A percentile compares a stretch with the other conserved stretches of the same genome.
phyloP scores from a whole-genome alignment of 1,139 yeast species.

The Lodderomyces jiufengensis region DNA sequence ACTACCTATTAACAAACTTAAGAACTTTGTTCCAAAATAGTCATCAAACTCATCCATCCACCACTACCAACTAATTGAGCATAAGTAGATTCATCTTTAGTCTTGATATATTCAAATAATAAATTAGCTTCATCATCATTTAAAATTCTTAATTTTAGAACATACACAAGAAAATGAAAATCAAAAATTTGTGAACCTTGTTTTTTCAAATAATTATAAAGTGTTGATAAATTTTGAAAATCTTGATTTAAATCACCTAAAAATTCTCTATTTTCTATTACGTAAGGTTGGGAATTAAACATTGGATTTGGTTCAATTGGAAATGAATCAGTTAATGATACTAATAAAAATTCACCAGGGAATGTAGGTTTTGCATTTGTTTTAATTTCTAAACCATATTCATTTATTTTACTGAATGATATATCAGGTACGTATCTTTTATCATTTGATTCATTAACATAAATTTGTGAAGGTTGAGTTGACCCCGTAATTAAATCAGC shows the following conservation, averaged over 20 bases:
- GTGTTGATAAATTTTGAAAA: slow-evolving; percentile 56
- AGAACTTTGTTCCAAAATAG: slow-evolving; percentile 47
- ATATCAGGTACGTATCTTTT: slow-evolving; percentile 92
- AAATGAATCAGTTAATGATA: slow-evolving; percentile 90
- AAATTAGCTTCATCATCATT: slow-evolving; percentile 48
- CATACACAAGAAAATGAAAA: slow-evolving; percentile 69
- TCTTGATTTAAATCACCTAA: slow-evolving; percentile 46
- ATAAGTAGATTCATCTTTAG: slow-evolving; percentile 41
- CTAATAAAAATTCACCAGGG: slow-evolving; percentile 89
- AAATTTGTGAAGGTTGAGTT: slow-evolving; percentile 86
- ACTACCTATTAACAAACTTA: background rate
- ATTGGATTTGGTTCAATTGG: slow-evolving; percentile 60
- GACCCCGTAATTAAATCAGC: slow-evolving; percentile 88
- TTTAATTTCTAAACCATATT: slow-evolving; percentile 83
- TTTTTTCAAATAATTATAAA: slow-evolving; percentile 41
- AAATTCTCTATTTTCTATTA: slow-evolving; percentile 75
- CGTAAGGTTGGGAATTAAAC: slow-evolving; percentile 48
- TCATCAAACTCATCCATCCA: slow-evolving; percentile 74
- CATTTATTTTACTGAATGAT: slow-evolving; percentile 78
- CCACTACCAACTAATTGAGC: slow-evolving; percentile 57
- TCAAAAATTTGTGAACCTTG: slow-evolving; percentile 44
- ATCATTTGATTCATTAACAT: slow-evolving; percentile 67
- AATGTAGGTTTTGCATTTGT: slow-evolving; percentile 92
- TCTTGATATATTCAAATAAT: slow-evolving; percentile 41
- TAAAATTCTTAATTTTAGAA: slow-evolving; percentile 52